phyloP scores from a whole-genome alignment of 768 basidiomycete species.

The Cystobasidium onofrii region DNA sequence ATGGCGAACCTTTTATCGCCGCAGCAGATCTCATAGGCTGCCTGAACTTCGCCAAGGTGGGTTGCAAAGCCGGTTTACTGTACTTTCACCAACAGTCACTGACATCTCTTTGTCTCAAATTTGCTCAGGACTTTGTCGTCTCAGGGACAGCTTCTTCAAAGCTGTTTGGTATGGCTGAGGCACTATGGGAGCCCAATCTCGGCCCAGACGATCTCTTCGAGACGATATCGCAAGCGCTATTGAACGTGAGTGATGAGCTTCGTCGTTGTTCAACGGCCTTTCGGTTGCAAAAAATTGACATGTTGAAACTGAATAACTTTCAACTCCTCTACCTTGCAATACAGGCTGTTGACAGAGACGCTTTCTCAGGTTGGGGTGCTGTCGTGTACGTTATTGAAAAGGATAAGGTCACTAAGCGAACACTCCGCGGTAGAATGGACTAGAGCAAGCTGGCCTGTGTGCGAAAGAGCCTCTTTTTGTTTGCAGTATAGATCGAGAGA shows the following conservation, averaged over 20 bases:
- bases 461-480: too few relatives aligned
- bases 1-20: conserved; percentile 83
- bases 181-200: conserved; percentile 94
- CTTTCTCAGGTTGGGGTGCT: conserved; percentile 93
- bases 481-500: not conserved
- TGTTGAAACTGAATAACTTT: not conserved
- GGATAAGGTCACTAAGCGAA: conserved; percentile 63
- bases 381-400: conserved; percentile 73
- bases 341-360: conserved; percentile 80
- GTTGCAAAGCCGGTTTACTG: not conserved
- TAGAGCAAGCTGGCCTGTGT: conserved; percentile 44
- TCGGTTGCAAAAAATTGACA: too few relatives aligned
- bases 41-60: conserved; percentile 71
- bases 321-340: not conserved
- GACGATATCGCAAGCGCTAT: conserved; percentile 88
- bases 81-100: not conserved
- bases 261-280: too few relatives aligned
- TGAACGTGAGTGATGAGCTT: conserved; percentile 59
- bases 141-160: conserved; percentile 86
- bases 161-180: conserved; percentile 93
- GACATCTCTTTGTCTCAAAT: not conserved
- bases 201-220: conserved; percentile 96
- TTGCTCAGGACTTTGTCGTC: conserved; percentile 72
- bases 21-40: conserved; percentile 90
- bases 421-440: conserved; percentile 85